Evolutionary conservation across 2,329 filamentous ascomycete species (phyloP).

Genomic region (Aureobasidium lini): DNA sequence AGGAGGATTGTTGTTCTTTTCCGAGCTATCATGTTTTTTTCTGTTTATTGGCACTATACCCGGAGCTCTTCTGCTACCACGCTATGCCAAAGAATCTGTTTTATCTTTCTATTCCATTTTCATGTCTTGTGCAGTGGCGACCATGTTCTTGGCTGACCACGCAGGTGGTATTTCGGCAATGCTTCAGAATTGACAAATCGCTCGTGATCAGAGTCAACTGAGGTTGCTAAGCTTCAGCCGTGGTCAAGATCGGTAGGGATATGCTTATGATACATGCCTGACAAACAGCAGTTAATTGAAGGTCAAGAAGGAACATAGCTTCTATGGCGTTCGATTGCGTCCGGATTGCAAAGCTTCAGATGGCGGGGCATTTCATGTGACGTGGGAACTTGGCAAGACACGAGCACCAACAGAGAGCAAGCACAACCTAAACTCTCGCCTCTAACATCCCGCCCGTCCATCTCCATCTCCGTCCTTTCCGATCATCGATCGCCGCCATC

Average conservation of each 20-base stretch:
- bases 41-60: conserved; percentile 6
- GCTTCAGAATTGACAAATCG: too few species aligned
- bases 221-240: too few species aligned
- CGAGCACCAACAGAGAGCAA: neutral
- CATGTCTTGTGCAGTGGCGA: neutral
- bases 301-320: neutral
- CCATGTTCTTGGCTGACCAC: conserved; percentile 4
- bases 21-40: neutral
- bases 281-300: too few species aligned
- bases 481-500: neutral
- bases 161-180: neutral
- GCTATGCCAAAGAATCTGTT: conserved; percentile 2
- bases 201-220: too few species aligned
- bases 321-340: neutral
- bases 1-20: neutral
- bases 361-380: conserved; percentile 9
- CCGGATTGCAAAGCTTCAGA: neutral
- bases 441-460: neutral
- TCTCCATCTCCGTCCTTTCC: neutral
- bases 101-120: neutral
- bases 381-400: conserved; percentile 5
- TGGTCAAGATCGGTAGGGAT: too few species aligned
- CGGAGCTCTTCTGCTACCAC: conserved; percentile 1
- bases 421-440: neutral
- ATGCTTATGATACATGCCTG: too few species aligned